Evolutionary conservation across 2,329 filamentous ascomycete genomes (phyloP).

Genomic region (Colletotrichum lindemuthianum): DNA sequence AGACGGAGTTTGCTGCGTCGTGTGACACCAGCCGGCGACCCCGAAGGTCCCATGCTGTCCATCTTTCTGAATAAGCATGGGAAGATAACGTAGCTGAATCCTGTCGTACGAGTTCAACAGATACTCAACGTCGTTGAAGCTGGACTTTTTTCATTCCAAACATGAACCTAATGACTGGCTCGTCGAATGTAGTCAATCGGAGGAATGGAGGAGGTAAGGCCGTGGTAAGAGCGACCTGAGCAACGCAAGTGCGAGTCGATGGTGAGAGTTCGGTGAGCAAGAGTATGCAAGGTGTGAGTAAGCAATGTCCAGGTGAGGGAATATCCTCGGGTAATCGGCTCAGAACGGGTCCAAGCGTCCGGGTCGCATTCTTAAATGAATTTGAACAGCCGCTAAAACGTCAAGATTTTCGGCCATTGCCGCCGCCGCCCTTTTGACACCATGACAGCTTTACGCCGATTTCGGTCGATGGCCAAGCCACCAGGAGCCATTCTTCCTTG

Average conservation of each 20-base stretch:
- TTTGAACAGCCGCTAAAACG: conserved; percentile 24
- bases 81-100: too few relatives aligned
- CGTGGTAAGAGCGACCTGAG: not conserved
- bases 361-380: conserved; percentile 30
- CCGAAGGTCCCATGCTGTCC: too few relatives aligned
- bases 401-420: conserved; percentile 22
- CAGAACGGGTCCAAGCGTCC: conserved; percentile 13
- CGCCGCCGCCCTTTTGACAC: conserved; percentile 1
- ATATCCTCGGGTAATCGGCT: conserved; percentile 31
- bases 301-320: not conserved
- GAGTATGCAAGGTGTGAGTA: not conserved
- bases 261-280: not conserved
- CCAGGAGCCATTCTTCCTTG: not conserved
- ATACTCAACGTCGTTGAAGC: too few relatives aligned
- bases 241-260: not conserved
- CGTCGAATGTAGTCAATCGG: not conserved
- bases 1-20: too few relatives aligned
- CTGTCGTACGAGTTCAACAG: too few relatives aligned
- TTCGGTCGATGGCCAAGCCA: conserved; percentile 19
- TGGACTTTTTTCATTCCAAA: not conserved
- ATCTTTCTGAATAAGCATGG: too few relatives aligned
- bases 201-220: not conserved
- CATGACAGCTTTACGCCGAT: conserved; percentile 19
- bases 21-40: too few relatives aligned
- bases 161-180: too few relatives aligned